Base-by-base conservation (phyloP, 192 early-diverging fungal species). In the Coemansia sp. region DNA sequence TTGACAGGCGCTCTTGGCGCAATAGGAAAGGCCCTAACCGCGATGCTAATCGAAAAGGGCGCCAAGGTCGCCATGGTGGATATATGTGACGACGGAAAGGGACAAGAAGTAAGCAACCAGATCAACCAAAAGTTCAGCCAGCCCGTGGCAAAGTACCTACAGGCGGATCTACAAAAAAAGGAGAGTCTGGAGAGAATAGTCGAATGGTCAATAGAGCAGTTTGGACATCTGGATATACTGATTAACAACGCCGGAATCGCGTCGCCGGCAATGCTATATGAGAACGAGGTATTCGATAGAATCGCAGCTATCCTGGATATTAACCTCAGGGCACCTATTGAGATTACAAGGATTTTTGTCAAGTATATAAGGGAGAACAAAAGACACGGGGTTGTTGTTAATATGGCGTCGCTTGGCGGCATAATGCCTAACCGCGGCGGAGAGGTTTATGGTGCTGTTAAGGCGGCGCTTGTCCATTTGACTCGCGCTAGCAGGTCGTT, bases 391-490 rank as follows among this genome's bases (percentile, higher is more conserved):
- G 77, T 80, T 1, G 60, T 73, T 0, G 42, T 78, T 8, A 69
- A 78, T 24, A 63, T 78, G 60, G 71, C 75, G 23, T 78, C 75
- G 7, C 60, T 78, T 66, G 75, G 70, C 11, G 75, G 75, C 16
- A 45, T 78, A 27, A 16, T 64, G 67, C 75, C 75, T 2, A 69
- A 72, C 5, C 56, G 36, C 16, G 75, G 71, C 1, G 75, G 70
- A 55, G 75, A 78, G 24, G 67, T 73, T 0, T 78, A 78, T 29
- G 75, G 75, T 0, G 75, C 75, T 3, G 70, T 70, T 23, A 78
- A 78, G 45, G 75, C 75, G 0, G 75, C 46, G 1, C 29, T 78
- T 1, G 59, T 78, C 16, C 70, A 78, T 30, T 32, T 78, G 45
- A 78, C 75, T 6, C 52, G 62, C 3, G 70, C 75, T 0, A 73